Conservation (phyloP, 495 filamentous ascomycete species). For the Glarea lozoyensis region DNA sequence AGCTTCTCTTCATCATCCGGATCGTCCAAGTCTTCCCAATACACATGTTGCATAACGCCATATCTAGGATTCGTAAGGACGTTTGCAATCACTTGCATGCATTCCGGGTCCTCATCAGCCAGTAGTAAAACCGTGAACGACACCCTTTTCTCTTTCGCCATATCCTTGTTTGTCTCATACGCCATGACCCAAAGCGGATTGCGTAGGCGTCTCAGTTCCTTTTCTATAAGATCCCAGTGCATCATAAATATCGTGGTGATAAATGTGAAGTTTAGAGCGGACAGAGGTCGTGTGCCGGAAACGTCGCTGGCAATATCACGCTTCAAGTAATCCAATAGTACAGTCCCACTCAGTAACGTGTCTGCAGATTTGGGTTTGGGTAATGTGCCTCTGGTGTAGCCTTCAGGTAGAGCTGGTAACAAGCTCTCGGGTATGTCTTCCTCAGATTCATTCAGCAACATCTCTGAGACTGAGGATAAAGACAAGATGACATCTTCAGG, state of each 20-base stretch:
- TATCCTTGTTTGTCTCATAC: constrained; percentile 15
- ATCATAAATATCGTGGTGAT: constrained; percentile 19
- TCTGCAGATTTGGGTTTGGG: background rate
- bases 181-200: constrained; percentile 21
- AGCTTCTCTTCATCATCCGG: no score
- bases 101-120: constrained; percentile 22
- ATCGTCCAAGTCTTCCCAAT: constrained; percentile 24
- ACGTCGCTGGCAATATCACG: constrained; percentile 24
- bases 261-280: constrained; percentile 24
- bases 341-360: constrained; percentile 1
- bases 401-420: constrained; percentile 1
- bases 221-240: constrained; percentile 14
- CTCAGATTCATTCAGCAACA: background rate
- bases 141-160: constrained; percentile 19
- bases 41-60: constrained; percentile 24
- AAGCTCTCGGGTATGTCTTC: background rate
- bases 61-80: constrained; percentile 18
- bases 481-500: constrained; percentile 14
- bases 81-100: constrained; percentile 23
- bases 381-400: background rate
- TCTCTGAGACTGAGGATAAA: constrained; percentile 2
- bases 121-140: constrained; percentile 17
- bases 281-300: constrained; percentile 21
- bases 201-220: constrained; percentile 5
- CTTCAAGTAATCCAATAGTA: constrained; percentile 19